Evolutionary conservation across 805 yeast species (phyloP), one percentile per base, ranked within the genome.

Genomic region (Danielozyma ontarioensis): DNA sequence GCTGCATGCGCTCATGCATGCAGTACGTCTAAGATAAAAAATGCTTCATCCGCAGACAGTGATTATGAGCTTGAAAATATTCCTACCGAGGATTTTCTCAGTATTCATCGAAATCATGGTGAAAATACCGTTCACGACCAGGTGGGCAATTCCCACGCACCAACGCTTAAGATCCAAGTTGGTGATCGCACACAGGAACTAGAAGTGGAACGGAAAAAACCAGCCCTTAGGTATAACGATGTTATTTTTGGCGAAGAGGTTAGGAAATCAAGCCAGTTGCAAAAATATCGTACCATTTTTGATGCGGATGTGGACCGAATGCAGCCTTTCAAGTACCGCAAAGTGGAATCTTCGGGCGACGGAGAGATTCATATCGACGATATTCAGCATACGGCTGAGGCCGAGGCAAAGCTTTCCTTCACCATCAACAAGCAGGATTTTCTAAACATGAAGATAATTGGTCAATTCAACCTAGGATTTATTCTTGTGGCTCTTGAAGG

Each of bases 391-490:
- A 61, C 54, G 8, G 60, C 60, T 24, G 70, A 68, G 26, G 85
- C 82, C 5, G 89, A 83, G 40, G 61, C 67, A 26, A 60, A 68
- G 27, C 56, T 85, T 31, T 70, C 82, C 0, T 59, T 82, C 34
- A 74, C 75, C 1, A 77, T 90, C 2, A 64, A 74, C 6, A 90
- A 89, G 51, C 46, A 63, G 1, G 96, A 93, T 46, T 93, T 93
- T 48, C 45, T 55, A 3, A 53, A 68, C 3, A 90, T 93, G 97
- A 57, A 70, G 26, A 61, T 93, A 10, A 75, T 90, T 5, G 99
- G 99, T 0, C 98, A 93, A 58, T 93, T 93, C 62, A 93, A 93
- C 54, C 59, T 83, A n/a, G 98, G 97, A 0, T 93, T 93, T 46
- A 86, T 93, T n/a, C 53, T 89, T 13, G 93, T 85, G 0, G 71